Base-by-base conservation (phyloP, 331 rosid genomes). In the Quercus lobata region DNA sequence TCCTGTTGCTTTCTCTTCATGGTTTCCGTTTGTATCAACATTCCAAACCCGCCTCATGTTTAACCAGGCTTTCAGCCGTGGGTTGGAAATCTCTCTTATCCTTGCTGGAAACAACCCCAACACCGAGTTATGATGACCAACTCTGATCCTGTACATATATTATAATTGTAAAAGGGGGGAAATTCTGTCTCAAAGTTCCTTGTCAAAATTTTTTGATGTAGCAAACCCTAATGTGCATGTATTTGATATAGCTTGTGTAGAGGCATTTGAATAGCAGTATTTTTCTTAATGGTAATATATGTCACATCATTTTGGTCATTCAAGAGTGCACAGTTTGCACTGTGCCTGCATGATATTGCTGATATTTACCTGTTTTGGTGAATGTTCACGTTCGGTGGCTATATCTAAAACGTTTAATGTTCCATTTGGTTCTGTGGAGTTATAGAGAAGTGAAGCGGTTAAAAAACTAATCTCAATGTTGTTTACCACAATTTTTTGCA, bases 21-120 rank as follows among this genome's bases (percentile, higher is more conserved):
- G 99, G 98, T 93, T 95, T 85, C 99, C 99, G 25, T 93, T 93
- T 80, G 89, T 95, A 49, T 93, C 99, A 1, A 95, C 98, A 7
- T 93, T 95, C 88, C 99, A 95, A 84, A 88, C 96, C 37, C 87
- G 98, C 73, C 97, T 95, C 86, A 95, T 93, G 99, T 95, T 93
- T 90, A 95, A 93, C 92, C 93, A 90, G 80, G 99, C 99, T 46
- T 95, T 95, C 86, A 91, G 98, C 81, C 90, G 98, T 65, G 99
- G 98, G 56, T 79, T 93, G 83, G 98, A 95, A 85, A 95, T 95
- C 77, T 93, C 97, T 46, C 89, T 95, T 4, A 91, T 91, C 82
- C 98, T 93, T 76, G 97, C 97, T 1, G 98, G 98, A 83, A 90
- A 95, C 91, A 93, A 93, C 79, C 92, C 91, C 75, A 91, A 95